phyloP scores from a whole-genome alignment of 768 basidiomycete genomes.

The Boletus rubescentipes region DNA sequence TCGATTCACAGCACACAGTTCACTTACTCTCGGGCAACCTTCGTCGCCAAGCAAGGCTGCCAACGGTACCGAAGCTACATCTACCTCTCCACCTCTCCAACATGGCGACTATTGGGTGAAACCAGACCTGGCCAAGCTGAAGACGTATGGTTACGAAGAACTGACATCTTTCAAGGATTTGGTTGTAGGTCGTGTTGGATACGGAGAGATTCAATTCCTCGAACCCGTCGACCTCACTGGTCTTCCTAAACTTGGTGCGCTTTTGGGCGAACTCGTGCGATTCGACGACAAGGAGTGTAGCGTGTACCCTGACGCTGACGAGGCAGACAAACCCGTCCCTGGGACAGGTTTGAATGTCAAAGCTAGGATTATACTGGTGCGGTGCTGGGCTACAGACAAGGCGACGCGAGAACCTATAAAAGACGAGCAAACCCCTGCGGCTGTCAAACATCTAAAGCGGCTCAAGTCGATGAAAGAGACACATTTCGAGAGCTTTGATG shows the following conservation, averaged over 20 bases:
- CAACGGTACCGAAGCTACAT: conserved; percentile 20
- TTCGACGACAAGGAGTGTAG: conserved; percentile 92
- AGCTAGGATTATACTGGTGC: conserved; percentile 71
- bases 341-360: conserved; percentile 89
- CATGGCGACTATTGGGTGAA: conserved; percentile 93
- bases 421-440: conserved; percentile 68
- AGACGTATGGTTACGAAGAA: conserved; percentile 68
- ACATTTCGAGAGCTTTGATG: conserved; percentile 77
- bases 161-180: conserved; percentile 73
- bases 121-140: conserved; percentile 73
- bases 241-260: conserved; percentile 70
- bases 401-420: conserved; percentile 88
- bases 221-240: conserved; percentile 86
- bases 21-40: conserved; percentile 28
- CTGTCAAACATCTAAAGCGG: conserved; percentile 73
- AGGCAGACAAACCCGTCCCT: conserved; percentile 78
- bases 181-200: conserved; percentile 88
- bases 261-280: conserved; percentile 83
- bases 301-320: conserved; percentile 89
- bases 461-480: conserved; percentile 86
- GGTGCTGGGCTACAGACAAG: conserved; percentile 90
- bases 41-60: conserved; percentile 30
- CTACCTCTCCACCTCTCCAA: conserved; percentile 45
- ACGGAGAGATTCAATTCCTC: conserved; percentile 81
- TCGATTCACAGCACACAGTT: conserved; percentile 40